These are phyloP conservation scores for Blastobotrys indianensis DNA, from an alignment of 1,139 yeast genomes.

Conservation along the genomic window DNA sequence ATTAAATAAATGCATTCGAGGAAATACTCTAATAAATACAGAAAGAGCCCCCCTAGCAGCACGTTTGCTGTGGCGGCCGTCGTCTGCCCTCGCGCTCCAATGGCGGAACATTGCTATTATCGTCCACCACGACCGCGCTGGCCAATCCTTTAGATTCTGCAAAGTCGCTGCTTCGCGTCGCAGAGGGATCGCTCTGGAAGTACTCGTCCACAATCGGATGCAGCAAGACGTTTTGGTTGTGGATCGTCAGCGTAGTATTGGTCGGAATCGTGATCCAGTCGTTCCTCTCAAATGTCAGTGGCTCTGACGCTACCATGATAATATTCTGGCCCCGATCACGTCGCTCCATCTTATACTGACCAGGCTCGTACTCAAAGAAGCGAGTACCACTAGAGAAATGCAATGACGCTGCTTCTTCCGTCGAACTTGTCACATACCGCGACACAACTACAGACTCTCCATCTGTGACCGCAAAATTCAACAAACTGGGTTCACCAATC, in stretches of 20 bases:
- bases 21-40: too few species aligned
- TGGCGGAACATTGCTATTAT: conserved; percentile 65
- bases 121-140: conserved; percentile 59
- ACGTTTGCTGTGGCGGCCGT: conserved; percentile 7
- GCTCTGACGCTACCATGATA: conserved; percentile 95
- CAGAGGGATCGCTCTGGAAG: conserved; percentile 64
- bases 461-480: conserved; percentile 93
- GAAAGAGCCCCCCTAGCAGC: too few species aligned
- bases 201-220: conserved; percentile 91
- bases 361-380: conserved; percentile 81
- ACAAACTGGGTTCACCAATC: conserved; percentile 68
- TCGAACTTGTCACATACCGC: conserved; percentile 78
- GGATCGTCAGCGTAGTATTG: conserved; percentile 77
- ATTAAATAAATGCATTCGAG: too few species aligned
- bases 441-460: conserved; percentile 86
- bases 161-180: conserved; percentile 66
- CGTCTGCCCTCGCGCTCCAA: conserved; percentile 78
- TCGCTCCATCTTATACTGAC: conserved; percentile 86
- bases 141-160: conserved; percentile 90
- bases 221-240: conserved; percentile 76
- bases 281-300: conserved; percentile 89
- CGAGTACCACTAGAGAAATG: conserved; percentile 92
- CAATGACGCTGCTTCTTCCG: conserved; percentile 93
- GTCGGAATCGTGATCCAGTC: conserved; percentile 98
- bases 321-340: conserved; percentile 88